Base-by-base conservation (phyloP, 768 basidiomycete genomes). In the Omphalotus guepiniiformis region DNA sequence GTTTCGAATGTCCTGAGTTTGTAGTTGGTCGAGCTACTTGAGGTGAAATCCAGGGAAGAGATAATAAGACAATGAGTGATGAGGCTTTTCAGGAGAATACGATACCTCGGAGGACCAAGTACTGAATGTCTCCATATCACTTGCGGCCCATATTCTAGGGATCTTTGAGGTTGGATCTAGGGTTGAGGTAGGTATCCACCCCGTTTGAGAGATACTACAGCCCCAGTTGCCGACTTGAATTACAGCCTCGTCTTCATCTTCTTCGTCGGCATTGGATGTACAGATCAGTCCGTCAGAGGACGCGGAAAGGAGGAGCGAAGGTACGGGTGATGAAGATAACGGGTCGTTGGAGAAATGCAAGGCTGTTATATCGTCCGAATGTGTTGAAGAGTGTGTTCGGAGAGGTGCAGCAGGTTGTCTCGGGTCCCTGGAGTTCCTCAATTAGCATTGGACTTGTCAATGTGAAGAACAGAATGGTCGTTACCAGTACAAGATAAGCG, bases 101-200 rank as follows among this genome's bases (percentile, higher is more conserved):
- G 50, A 62, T 50, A 85, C 88, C 66, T 91, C 86, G 39, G 64
- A 64, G 22, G 83, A 78, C 94, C 93, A 97, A 12, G 79, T 74
- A 47, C 87, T 86, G 54, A 94, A 87, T 0, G 88, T 92, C 64
- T 97, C 93, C 93, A 96, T 96, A 66, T 96, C 94, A 53, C 90
- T 93, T 9, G 81, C 76, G 19, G 85, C 86, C 92, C 93, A 96
- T 6, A 93, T 70, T 39, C 62, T 67, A n/a, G n/a, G n/a, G n/a
- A n/a, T n/a, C n/a, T n/a, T n/a, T n/a, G n/a, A n/a, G n/a, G n/a
- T n/a, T n/a, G n/a, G n/a, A n/a, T n/a, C n/a, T n/a, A n/a, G n/a
- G 8, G 44, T 36, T 6, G 34, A 32, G 38, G 35, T 18, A 25
- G 68, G 59, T 42, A 78, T 74, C 85, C 83, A 88, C 1, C 83